Evolutionary conservation across 108 stramenopile species (phyloP).

Genomic region (Fragilaria radians): DNA sequence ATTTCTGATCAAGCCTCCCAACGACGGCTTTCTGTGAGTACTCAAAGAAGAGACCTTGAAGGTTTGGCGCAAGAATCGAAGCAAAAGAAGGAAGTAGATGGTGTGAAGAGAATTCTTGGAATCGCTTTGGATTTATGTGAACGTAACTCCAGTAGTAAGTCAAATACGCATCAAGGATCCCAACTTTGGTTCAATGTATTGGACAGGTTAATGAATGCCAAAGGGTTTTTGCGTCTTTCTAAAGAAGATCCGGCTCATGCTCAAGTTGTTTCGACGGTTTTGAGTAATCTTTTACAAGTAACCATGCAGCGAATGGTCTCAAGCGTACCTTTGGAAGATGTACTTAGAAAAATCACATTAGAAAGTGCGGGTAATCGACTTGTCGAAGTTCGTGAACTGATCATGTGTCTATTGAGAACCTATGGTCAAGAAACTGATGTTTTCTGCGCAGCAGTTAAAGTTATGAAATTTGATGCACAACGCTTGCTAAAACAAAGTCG

Average conservation of each 20-base stretch:
- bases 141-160: conserved; percentile 57
- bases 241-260: conserved; percentile 57
- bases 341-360: conserved; percentile 72
- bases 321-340: conserved; percentile 63
- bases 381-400: conserved; percentile 80
- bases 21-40: not conserved
- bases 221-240: conserved; percentile 56
- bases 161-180: conserved; percentile 60
- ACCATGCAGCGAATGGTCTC: conserved; percentile 81
- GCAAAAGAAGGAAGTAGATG: conserved; percentile 49
- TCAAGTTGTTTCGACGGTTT: conserved; percentile 42
- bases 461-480: conserved; percentile 61
- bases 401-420: conserved; percentile 56
- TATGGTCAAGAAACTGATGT: conserved; percentile 63
- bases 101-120: conserved; percentile 54
- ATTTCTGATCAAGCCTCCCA: conserved; percentile 5
- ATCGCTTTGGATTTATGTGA: conserved; percentile 77
- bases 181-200: conserved; percentile 83
- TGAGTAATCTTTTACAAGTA: conserved; percentile 62
- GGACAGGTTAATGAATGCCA: conserved; percentile 73
- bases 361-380: conserved; percentile 74
- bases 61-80: conserved; percentile 12
- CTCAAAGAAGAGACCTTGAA: not conserved
- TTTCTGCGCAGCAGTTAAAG: conserved; percentile 49
- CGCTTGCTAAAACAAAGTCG: too few species aligned